Base-by-base conservation (phyloP, 805 yeast genomes). In the Metschnikowia anglica region DNA sequence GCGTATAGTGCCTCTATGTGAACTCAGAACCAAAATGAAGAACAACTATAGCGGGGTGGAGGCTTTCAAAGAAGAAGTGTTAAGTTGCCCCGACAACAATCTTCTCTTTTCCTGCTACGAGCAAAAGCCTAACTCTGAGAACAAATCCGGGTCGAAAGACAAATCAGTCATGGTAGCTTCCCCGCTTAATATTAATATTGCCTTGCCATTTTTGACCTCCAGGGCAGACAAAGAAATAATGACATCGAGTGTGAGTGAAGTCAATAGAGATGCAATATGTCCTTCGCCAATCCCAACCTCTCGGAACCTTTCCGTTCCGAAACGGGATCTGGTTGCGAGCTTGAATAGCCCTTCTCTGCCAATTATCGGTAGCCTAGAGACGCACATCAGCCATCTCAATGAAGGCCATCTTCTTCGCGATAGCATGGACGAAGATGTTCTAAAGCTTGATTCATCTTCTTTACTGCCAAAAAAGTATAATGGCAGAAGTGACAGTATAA, bases 31-130 rank as follows among this genome's bases (percentile, higher is more conserved):
- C 0, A 80, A 69, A 36, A 42, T 47, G 31, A 73, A 57, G 69
- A 41, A 50, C 7, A 68, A 21, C 66, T 67, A 50, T 39, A 58
- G 27, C 62, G 72, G 18, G 37, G 61, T 13, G 41, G 73, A 58
- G 58, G 82, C 62, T 52, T 84, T 43, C 66, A 83, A 60, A 48
- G 82, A 83, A 43, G 90, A 85, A 53, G 73, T 79, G 4, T 66
- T 83, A 28, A 72, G 70, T 37, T 76, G 85, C 51, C 68, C 73
- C 0, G 74, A 79, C 52, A 85, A 83, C 48, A 85, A 85, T 52
- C 59, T 85, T 26, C 58, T 85, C 30, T 77, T 80, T 4, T 72
- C 78, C 46, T 77, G 83, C 50, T 78, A 75, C 49, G 73, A 73
- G 21, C 56, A 59, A 9, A 46, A 59, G 20, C 45, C 36, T 16